Evolutionary conservation across 208 protist species (phyloP).

Genomic region (Wallacemonas sp.): DNA sequence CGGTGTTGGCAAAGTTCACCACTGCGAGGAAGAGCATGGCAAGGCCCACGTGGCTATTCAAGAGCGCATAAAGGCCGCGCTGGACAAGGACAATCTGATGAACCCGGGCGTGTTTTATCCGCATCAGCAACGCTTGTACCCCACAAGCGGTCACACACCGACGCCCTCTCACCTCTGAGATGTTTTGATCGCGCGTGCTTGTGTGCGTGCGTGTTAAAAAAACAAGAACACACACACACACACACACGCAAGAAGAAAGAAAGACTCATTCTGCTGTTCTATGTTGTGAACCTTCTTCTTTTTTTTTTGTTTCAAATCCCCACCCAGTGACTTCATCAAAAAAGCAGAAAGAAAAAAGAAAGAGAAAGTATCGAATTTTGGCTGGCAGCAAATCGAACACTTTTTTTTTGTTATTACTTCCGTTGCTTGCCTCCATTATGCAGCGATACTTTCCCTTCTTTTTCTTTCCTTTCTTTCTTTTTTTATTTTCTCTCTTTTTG

Average conservation of each 20-base stretch:
- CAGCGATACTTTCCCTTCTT: too few relatives aligned
- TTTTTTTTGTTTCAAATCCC: conserved; percentile 2
- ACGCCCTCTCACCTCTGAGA: conserved; percentile 7
- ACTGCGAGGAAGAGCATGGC: conserved; percentile 55
- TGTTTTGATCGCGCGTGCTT: too few relatives aligned
- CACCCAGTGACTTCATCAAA: neutral
- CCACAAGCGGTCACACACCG: conserved; percentile 14
- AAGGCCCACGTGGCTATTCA: conserved; percentile 55
- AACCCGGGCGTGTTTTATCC: conserved; percentile 78
- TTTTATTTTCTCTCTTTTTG: neutral
- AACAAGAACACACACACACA: conserved; percentile 4
- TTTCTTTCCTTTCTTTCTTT: neutral
- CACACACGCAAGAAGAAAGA: neutral
- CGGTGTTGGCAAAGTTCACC: conserved; percentile 26
- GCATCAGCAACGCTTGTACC: conserved; percentile 24
- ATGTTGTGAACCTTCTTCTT: conserved; percentile 8
- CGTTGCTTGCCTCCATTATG: too few relatives aligned
- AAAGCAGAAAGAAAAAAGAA: neutral
- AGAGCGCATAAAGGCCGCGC: conserved; percentile 59
- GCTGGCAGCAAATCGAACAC: neutral
- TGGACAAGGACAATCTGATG: conserved; percentile 81
- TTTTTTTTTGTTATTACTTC: neutral
- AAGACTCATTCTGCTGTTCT: conserved; percentile 10
- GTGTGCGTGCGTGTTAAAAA: too few relatives aligned
- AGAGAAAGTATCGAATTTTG: too few relatives aligned